phyloP scores from a whole-genome alignment of 2,329 filamentous ascomycete genomes.

The Calonectria leucothoes region DNA sequence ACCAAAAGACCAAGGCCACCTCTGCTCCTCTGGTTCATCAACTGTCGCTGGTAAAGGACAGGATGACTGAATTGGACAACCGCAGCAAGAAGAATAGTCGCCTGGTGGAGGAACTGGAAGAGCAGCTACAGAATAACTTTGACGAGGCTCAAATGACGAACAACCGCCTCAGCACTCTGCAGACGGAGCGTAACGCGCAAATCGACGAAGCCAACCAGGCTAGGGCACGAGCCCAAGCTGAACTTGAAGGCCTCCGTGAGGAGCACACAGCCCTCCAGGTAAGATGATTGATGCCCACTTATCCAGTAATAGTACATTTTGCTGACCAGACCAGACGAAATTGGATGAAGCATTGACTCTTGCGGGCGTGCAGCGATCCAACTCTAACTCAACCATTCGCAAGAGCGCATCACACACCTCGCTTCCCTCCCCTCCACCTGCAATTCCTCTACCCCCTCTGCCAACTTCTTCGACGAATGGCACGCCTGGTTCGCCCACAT shows the following conservation, averaged over 20 bases:
- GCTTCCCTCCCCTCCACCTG: conserved; percentile 91
- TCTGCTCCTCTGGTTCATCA: conserved; percentile 64
- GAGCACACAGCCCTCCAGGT: conserved; percentile 85
- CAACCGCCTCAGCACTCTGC: conserved; percentile 86
- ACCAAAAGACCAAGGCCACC: conserved; percentile 50
- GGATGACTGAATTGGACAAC: conserved; percentile 70
- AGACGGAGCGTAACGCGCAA: conserved; percentile 78
- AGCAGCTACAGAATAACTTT: conserved; percentile 94
- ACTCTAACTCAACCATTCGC: conserved; percentile 78
- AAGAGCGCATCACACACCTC: conserved; percentile 88
- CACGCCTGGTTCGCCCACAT: conserved; percentile 61
- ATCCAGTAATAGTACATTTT: background rate
- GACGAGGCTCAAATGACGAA: conserved; percentile 89
- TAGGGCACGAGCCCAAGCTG: conserved; percentile 71
- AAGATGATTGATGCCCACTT: conserved; percentile 47
- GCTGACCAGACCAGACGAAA: conserved; percentile 63
- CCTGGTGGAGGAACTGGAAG: conserved; percentile 94
- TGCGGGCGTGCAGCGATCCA: conserved; percentile 66
- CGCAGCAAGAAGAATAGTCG: conserved; percentile 91
- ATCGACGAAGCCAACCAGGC: conserved; percentile 82
- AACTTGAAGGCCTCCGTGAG: conserved; percentile 74
- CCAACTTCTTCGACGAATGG: conserved; percentile 68
- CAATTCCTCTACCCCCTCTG: conserved; percentile 93
- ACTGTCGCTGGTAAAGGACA: conserved; percentile 72
- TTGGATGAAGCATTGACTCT: conserved; percentile 61